These are phyloP conservation scores for Globisporangium solare DNA, from an alignment of 352 stramenopile genomes.

Conservation along the genomic window DNA sequence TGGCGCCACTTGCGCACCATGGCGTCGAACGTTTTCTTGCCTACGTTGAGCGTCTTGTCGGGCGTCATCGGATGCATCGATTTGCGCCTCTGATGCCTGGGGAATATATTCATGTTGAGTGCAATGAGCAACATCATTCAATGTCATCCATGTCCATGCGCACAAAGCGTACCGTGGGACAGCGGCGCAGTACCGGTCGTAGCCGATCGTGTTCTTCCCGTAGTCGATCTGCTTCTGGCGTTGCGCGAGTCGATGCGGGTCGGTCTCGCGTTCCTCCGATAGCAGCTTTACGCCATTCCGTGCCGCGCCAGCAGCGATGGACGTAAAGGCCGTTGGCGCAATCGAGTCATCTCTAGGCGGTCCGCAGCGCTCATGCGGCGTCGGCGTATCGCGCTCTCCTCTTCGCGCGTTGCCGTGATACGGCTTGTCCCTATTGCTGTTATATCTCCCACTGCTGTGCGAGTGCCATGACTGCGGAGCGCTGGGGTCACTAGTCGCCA, in stretches of 20 bases:
- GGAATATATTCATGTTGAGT: neutral
- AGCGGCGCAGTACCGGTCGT: constrained; percentile 72
- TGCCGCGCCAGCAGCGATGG: neutral
- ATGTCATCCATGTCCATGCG: neutral
- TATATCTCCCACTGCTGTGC: neutral
- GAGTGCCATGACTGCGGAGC: neutral
- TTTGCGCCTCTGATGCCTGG: constrained; percentile 37
- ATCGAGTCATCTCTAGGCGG: neutral
- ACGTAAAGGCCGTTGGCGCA: neutral
- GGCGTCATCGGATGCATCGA: constrained; percentile 71
- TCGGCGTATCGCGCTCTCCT: neutral
- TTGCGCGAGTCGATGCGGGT: constrained; percentile 78
- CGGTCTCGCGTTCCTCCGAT: constrained; percentile 60
- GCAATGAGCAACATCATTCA: neutral
- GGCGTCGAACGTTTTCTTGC: constrained; percentile 83
- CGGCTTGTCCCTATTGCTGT: neutral
- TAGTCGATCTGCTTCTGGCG: constrained; percentile 93
- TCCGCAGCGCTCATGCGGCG: neutral
- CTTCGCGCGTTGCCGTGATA: neutral
- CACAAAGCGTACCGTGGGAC: constrained; percentile 42
- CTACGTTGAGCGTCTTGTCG: constrained; percentile 66
- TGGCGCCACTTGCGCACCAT: constrained; percentile 77
- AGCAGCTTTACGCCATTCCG: constrained; percentile 34
- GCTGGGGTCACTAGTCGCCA: neutral
- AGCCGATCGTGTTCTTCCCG: constrained; percentile 91